phyloP scores from a whole-genome alignment of 805 yeast genomes.

The Candida morakotiae region DNA sequence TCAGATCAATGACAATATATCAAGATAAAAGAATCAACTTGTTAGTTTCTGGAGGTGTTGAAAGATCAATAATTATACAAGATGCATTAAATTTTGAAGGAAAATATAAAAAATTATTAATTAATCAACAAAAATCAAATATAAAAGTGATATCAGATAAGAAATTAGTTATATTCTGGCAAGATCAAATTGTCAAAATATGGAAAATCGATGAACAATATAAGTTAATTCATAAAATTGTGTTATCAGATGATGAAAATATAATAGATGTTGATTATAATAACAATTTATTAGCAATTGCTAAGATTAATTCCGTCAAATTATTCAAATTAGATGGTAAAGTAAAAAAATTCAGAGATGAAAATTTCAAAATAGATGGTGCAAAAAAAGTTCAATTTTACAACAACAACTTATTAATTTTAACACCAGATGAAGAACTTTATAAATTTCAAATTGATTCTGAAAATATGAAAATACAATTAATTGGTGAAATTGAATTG shows the following conservation, averaged over 20 bases:
- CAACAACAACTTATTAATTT: slow-evolving; percentile 44
- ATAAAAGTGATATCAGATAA: slow-evolving; percentile 44
- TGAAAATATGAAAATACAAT: slow-evolving; percentile 28
- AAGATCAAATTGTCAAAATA: slow-evolving; percentile 73
- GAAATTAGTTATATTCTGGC: slow-evolving; percentile 69
- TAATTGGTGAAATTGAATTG: slow-evolving; percentile 42
- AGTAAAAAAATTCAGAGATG: slow-evolving; percentile 52
- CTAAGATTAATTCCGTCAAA: slow-evolving; percentile 64
- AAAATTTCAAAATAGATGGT: slow-evolving; percentile 44
- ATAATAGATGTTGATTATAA: slow-evolving; percentile 67
- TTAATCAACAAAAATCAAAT: slow-evolving; percentile 54
- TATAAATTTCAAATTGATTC: slow-evolving; percentile 34
- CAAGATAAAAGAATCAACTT: slow-evolving; percentile 67
- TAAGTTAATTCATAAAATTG: slow-evolving; percentile 61
- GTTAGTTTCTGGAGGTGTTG: slow-evolving; percentile 82
- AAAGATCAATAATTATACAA: slow-evolving; percentile 62
- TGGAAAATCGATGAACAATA: slow-evolving; percentile 61
- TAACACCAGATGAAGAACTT: slow-evolving; percentile 62
- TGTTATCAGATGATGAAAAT: slow-evolving; percentile 73
- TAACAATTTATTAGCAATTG: slow-evolving; percentile 60
- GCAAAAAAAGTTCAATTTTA: slow-evolving; percentile 51
- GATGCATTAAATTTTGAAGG: slow-evolving; percentile 71
- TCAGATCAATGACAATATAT: slow-evolving; percentile 68
- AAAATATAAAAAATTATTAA: slow-evolving; percentile 64
- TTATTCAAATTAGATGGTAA: slow-evolving; percentile 57